A percentile compares a stretch with the other conserved stretches of the same genome.
Evolutionary conservation across 331 rosid species (phyloP).

Genomic region (Arachis monticola): DNA sequence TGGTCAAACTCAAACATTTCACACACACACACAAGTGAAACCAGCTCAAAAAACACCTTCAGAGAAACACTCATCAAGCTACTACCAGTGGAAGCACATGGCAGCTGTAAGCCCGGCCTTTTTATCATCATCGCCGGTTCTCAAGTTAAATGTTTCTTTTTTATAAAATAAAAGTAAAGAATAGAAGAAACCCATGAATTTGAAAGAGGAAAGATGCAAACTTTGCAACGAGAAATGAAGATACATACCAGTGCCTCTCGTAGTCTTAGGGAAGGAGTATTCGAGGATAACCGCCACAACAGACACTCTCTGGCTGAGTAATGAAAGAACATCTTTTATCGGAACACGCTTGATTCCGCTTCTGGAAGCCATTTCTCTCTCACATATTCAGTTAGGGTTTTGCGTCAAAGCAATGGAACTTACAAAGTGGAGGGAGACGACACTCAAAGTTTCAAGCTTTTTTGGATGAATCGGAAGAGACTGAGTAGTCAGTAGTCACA

Average conservation of each 20-base stretch:
- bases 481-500: too few relatives aligned
- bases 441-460: too few relatives aligned
- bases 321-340: constrained; percentile 46
- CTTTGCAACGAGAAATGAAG: background rate
- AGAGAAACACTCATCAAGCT: constrained; percentile 62
- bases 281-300: constrained; percentile 50
- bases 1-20: background rate
- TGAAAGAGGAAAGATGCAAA: background rate
- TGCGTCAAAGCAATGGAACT: too few relatives aligned
- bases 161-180: background rate
- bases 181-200: background rate
- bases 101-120: constrained; percentile 98
- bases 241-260: constrained; percentile 56
- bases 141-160: background rate
- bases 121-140: constrained; percentile 75
- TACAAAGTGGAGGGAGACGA: too few relatives aligned
- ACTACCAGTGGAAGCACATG: constrained; percentile 59
- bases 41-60: constrained; percentile 76
- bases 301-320: constrained; percentile 49
- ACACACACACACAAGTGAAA: background rate
- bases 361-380: too few relatives aligned
- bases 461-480: too few relatives aligned
- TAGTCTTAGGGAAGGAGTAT: constrained; percentile 46
- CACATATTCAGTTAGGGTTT: too few relatives aligned
- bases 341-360: constrained; percentile 18